Percentiles rank a stretch among this genome's conserved stretches.
These are phyloP conservation scores for Chaetoceros muelleri DNA, from an alignment of 108 stramenopile species.

Conservation along the genomic window DNA sequence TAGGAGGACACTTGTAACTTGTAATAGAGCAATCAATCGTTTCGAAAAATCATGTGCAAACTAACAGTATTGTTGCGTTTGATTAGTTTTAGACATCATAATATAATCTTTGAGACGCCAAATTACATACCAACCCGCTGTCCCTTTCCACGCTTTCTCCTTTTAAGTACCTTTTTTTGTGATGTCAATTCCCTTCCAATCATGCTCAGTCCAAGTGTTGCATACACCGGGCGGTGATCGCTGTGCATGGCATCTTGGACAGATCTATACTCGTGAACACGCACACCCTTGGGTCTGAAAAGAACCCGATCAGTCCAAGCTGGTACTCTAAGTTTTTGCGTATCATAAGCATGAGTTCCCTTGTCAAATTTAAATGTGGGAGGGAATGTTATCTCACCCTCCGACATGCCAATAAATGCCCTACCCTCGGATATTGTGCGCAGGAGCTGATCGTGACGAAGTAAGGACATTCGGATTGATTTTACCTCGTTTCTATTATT, in stretches of 20 bases:
- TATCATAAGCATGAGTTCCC: slow-evolving; percentile 60
- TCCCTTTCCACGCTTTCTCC: background rate
- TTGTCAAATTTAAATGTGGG: slow-evolving; percentile 89
- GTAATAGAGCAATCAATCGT: too few relatives aligned
- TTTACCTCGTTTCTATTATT: slow-evolving; percentile 6
- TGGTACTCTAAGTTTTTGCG: slow-evolving; percentile 82
- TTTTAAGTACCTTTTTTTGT: background rate
- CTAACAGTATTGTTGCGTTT: too few relatives aligned
- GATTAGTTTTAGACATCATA: too few relatives aligned
- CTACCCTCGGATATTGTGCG: slow-evolving; percentile 46
- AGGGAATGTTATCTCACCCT: slow-evolving; percentile 69
- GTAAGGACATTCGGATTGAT: slow-evolving; percentile 24
- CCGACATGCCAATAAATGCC: slow-evolving; percentile 62
- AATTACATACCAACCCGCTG: too few relatives aligned
- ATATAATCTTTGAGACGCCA: too few relatives aligned
- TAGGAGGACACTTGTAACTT: too few relatives aligned
- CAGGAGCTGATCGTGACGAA: slow-evolving; percentile 69
- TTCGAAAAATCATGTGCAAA: too few relatives aligned
- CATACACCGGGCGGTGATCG: slow-evolving; percentile 82
- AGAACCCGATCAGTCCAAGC: slow-evolving; percentile 84
- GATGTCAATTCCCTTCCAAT: background rate
- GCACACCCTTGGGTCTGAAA: slow-evolving; percentile 53
- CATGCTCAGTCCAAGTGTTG: slow-evolving; percentile 37
- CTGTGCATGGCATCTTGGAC: slow-evolving; percentile 52
- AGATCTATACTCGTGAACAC: slow-evolving; percentile 54